Percentiles rank a stretch among this genome's conserved stretches.
Evolutionary conservation across 169 alveolate genomes (phyloP).

Genomic region (Plasmodium coatneyi): DNA sequence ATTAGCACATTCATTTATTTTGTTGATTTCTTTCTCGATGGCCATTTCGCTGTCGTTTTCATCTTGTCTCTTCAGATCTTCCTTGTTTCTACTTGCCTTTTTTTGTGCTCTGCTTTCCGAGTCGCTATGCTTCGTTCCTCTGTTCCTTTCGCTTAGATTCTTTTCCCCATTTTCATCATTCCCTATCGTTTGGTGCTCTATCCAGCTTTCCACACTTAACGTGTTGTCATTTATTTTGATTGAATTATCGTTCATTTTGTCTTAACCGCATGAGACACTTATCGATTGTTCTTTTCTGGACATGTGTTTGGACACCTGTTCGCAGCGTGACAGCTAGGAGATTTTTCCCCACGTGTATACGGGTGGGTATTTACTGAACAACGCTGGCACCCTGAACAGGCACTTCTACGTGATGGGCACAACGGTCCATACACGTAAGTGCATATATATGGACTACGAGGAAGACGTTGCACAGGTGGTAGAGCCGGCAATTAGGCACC

Average conservation of each 20-base stretch:
- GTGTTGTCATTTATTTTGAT: background rate
- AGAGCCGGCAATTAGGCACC: background rate
- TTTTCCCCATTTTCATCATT: slow-evolving; percentile 1
- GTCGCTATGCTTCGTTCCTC: background rate
- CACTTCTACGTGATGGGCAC: background rate
- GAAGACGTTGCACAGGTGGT: background rate
- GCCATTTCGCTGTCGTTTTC: slow-evolving; percentile 3
- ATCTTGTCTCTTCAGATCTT: background rate
- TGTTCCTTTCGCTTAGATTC: background rate
- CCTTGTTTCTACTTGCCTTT: background rate
- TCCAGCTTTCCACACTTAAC: background rate
- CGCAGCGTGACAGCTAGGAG: background rate
- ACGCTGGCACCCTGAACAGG: background rate
- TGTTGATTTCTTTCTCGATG: slow-evolving; percentile 2
- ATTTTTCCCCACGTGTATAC: background rate
- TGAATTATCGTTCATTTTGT: slow-evolving; percentile 4
- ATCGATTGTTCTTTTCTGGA: background rate
- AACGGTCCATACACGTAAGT: background rate
- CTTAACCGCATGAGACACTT: background rate
- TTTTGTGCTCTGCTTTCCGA: background rate
- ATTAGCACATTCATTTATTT: background rate
- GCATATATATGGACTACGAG: background rate
- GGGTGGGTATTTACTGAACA: background rate
- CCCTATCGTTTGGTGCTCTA: background rate
- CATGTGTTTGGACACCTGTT: background rate